phyloP scores from a whole-genome alignment of 257 asterid species.

The Nicotiana noctiflora region DNA sequence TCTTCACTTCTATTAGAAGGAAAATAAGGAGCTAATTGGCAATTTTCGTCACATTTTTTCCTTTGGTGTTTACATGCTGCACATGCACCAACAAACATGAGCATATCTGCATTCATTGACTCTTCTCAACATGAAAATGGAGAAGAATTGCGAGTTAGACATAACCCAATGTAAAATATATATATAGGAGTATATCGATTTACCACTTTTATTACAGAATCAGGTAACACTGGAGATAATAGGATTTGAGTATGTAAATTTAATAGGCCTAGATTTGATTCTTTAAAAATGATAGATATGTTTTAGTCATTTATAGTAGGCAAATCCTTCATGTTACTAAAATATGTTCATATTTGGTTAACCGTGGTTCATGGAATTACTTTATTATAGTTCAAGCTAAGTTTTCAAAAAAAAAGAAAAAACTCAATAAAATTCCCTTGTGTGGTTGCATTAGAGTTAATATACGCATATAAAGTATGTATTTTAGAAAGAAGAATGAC shows the following conservation, averaged over 20 bases:
- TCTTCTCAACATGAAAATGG: background rate
- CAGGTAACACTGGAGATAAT: no score
- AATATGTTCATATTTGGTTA: background rate
- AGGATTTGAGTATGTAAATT: background rate
- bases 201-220: background rate
- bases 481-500: no score
- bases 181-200: background rate
- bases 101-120: background rate
- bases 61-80: background rate
- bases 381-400: no score
- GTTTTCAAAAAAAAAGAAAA: no score
- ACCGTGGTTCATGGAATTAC: background rate
- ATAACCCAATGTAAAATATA: background rate
- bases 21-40: constrained; percentile 7
- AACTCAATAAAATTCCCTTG: no score
- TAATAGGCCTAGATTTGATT: background rate
- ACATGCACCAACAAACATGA: background rate
- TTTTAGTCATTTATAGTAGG: background rate
- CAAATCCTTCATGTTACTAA: background rate
- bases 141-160: background rate
- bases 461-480: no score
- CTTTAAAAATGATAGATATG: background rate
- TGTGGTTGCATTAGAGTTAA: no score
- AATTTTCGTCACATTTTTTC: constrained; percentile 3
- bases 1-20: background rate